Evolutionary conservation across 192 early-diverging fungal genomes (phyloP).

Genomic region (Linnemannia elongata): DNA sequence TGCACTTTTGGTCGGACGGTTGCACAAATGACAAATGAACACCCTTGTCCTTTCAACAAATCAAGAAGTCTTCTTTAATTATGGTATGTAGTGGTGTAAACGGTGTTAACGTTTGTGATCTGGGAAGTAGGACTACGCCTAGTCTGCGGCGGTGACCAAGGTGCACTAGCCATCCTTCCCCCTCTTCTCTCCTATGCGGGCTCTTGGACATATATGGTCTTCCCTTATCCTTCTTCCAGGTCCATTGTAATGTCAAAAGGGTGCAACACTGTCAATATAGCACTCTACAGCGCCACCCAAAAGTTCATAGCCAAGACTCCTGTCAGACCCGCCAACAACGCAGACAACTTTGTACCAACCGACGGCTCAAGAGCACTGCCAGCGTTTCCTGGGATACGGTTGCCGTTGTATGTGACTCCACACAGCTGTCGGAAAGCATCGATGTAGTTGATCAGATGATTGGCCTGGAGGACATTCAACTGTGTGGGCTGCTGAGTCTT

Average conservation of each 20-base stretch:
- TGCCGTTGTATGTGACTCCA: conserved; percentile 41
- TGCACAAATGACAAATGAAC: not conserved
- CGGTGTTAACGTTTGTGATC: not conserved
- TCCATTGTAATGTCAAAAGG: not conserved
- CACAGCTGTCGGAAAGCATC: conserved; percentile 49
- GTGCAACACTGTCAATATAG: not conserved
- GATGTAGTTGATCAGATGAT: conserved; percentile 41
- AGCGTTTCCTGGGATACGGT: conserved; percentile 14
- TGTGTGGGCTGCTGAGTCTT: conserved; percentile 39
- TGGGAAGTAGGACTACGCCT: not conserved
- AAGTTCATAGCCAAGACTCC: not conserved
- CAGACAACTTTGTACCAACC: not conserved
- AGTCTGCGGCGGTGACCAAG: not conserved
- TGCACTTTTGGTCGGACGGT: not conserved
- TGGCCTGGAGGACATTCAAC: conserved; percentile 40
- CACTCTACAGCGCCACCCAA: not conserved
- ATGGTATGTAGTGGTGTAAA: not conserved
- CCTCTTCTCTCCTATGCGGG: not conserved
- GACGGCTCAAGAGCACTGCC: not conserved
- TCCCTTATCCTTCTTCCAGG: not conserved
- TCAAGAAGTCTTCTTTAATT: not conserved
- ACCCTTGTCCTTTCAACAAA: not conserved
- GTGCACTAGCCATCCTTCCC: not conserved
- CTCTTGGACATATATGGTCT: not conserved
- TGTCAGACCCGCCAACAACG: not conserved